Evolutionary conservation across 129 eudicot genomes (phyloP), one percentile per base, ranked within the genome.

Genomic region (Lactuca saligna): DNA sequence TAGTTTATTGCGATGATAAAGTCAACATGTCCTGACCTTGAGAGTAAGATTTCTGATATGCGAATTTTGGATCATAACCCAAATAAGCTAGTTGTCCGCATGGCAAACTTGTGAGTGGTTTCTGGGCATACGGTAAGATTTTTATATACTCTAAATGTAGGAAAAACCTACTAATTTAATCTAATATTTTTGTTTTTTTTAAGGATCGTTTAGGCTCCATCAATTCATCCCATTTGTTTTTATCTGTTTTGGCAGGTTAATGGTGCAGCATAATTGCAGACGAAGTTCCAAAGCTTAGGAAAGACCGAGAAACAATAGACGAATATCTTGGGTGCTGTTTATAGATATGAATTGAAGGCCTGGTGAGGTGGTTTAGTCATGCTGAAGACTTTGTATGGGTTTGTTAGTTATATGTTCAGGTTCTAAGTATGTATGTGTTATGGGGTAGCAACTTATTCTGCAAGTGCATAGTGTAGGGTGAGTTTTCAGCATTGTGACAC

Each of bases 71-170:
- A 94, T 73, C 82, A 85, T 76, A 90, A 90, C 76, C 93, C 96
- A 33, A 84, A 82, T 65, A 94, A 94, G 66, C 88, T 97, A 17
- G 97, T 94, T 81, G 99, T 94, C 42, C 89, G 96, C 51, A 94
- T 94, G 99, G 99, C 99, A 63, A 94, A 94, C 79, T 70, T 94
- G 68, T 94, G 99, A 80, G 99, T 94, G 58, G 99, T 94, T 44
- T 94, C 99, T 57, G 82, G 95, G 57, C 99, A 94, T 64, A 90
- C 91, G 80, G 99, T 94, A 85, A 78, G 85, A 61, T 5, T n/a
- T 79, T 33, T 42, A 3, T 0, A 42, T 9, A 42, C 12, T 8
- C 9, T 42, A 42, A 42, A 42, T 42, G 49, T 42, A 58, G 25
- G 7, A 2, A 41, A 53, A 5, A 8, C 11, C 29, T 0, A 25